Conservation (phyloP, 495 filamentous ascomycete genomes). For the Penicillium riverlandense region DNA sequence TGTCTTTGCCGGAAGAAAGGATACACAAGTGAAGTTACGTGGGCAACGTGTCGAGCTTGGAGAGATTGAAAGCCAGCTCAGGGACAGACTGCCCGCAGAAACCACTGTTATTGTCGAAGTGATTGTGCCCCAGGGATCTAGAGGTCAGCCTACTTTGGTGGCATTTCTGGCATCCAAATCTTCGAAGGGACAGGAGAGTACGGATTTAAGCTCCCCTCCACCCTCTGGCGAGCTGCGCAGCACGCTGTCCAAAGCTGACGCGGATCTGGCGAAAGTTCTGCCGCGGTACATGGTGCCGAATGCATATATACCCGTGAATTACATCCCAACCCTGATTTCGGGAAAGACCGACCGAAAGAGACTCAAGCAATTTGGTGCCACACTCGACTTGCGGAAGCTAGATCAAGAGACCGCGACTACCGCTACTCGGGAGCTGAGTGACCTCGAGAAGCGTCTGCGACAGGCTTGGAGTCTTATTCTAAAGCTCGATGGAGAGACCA, state of each 20-base stretch:
- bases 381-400: constrained; percentile 25
- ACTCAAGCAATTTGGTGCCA: constrained; percentile 24
- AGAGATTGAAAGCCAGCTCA: constrained; percentile 41
- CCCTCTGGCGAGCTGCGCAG: constrained; percentile 14
- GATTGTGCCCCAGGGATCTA: constrained; percentile 23
- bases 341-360: constrained; percentile 39
- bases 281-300: constrained; percentile 41
- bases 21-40: constrained; percentile 56
- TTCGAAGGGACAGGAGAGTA: constrained; percentile 8
- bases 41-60: constrained; percentile 58
- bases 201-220: constrained; percentile 8
- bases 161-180: constrained; percentile 31
- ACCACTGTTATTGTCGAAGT: constrained; percentile 31
- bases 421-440: constrained; percentile 20
- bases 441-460: constrained; percentile 32
- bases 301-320: constrained; percentile 32
- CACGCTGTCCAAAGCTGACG: constrained; percentile 16
- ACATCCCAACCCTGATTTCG: constrained; percentile 32
- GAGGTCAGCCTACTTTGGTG: constrained; percentile 25
- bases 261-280: constrained; percentile 22
- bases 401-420: constrained; percentile 7
- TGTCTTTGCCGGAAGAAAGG: constrained; percentile 53
- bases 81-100: constrained; percentile 21
- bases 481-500: constrained; percentile 22
- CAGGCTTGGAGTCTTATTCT: constrained; percentile 36